phyloP scores from a whole-genome alignment of 352 stramenopile species.

The Phytophthora citrophthora region DNA sequence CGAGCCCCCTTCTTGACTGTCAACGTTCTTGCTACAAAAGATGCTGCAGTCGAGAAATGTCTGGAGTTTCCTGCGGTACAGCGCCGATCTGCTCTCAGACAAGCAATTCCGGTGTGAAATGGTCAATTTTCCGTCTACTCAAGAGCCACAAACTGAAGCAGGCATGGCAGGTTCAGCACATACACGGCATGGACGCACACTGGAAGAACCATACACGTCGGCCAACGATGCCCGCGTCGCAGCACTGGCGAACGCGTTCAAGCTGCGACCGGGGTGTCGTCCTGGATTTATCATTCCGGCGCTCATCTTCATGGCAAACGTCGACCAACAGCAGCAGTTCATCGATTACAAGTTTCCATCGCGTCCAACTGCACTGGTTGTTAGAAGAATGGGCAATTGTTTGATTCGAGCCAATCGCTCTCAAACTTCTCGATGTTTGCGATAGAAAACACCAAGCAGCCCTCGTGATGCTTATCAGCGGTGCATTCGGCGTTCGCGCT shows the following conservation, averaged over 20 bases:
- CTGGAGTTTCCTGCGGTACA: too few relatives aligned
- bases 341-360: background rate
- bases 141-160: constrained; percentile 18
- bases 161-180: background rate
- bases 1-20: too few relatives aligned
- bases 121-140: background rate
- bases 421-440: constrained; percentile 10
- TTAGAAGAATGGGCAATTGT: background rate
- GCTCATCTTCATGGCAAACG: constrained; percentile 1
- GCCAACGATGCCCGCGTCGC: constrained; percentile 22
- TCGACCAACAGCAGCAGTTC: background rate
- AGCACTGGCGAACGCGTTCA: constrained; percentile 21
- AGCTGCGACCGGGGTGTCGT: background rate
- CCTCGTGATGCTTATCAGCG: constrained; percentile 3
- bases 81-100: background rate
- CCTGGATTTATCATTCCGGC: constrained; percentile 22
- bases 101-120: background rate
- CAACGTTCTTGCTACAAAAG: background rate
- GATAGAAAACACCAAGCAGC: constrained; percentile 6
- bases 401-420: background rate
- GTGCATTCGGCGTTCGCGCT: background rate
- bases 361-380: background rate
- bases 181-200: constrained; percentile 27
- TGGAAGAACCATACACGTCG: constrained; percentile 10
- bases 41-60: too few relatives aligned